Percentiles rank a stretch among this genome's conserved stretches.
Evolutionary conservation across 2,329 filamentous ascomycete species (phyloP).

Genomic region (Fusarium decemcellulare): DNA sequence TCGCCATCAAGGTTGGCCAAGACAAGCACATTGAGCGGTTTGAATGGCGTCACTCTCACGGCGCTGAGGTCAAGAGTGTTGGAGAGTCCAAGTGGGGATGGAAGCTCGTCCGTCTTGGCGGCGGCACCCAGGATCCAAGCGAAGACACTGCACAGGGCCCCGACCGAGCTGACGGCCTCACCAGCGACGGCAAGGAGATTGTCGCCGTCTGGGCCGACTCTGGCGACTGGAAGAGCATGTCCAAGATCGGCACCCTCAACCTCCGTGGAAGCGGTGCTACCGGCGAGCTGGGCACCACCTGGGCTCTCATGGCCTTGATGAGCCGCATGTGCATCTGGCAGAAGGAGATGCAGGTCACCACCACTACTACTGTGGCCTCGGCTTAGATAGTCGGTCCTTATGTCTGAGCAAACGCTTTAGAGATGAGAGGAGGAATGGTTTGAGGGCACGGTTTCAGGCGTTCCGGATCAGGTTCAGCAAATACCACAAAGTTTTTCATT

Average conservation of each 20-base stretch:
- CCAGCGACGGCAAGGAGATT: conserved; percentile 35
- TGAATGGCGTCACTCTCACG: conserved; percentile 22
- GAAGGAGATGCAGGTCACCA: neutral
- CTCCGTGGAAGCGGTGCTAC: conserved; percentile 34
- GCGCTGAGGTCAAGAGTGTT: conserved; percentile 19
- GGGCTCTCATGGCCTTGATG: conserved; percentile 35
- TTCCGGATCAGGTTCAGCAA: no score
- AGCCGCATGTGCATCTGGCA: conserved; percentile 36
- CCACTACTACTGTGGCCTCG: neutral
- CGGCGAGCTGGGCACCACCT: conserved; percentile 31
- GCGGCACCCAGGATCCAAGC: neutral
- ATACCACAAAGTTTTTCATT: no score
- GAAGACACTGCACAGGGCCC: neutral
- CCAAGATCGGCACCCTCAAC: conserved; percentile 34
- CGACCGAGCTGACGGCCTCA: conserved; percentile 23
- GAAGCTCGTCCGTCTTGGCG: conserved; percentile 33
- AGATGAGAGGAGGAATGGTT: no score
- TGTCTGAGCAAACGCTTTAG: no score
- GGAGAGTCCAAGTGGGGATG: conserved; percentile 27
- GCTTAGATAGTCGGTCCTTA: neutral
- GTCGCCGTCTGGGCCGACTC: conserved; percentile 30
- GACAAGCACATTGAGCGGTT: conserved; percentile 22
- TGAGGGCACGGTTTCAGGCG: no score
- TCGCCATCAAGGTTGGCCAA: conserved; percentile 17
- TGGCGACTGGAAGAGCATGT: conserved; percentile 20